Evolutionary conservation across 106 monocot genomes (phyloP).

Genomic region (Chionographis japonica): DNA sequence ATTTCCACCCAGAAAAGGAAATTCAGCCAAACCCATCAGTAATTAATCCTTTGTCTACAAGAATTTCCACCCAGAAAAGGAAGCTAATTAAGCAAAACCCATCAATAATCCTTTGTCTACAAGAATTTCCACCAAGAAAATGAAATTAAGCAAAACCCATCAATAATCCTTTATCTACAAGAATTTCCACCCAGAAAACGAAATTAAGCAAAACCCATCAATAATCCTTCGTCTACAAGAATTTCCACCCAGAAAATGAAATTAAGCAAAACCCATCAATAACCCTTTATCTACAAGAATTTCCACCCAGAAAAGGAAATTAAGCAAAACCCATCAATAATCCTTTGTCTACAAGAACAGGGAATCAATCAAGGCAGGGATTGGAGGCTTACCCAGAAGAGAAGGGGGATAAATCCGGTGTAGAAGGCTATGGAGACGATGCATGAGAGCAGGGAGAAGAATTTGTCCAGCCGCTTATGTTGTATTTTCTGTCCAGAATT

Average conservation of each 20-base stretch:
- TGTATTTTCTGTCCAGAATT: slow-evolving; percentile 37
- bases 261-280: background rate
- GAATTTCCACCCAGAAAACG: slow-evolving; percentile 3
- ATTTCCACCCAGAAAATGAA: too few species aligned
- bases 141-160: too few species aligned
- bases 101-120: slow-evolving; percentile 46
- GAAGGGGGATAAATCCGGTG: slow-evolving; percentile 83
- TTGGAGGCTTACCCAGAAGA: slow-evolving; percentile 73
- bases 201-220: background rate
- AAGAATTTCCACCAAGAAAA: slow-evolving; percentile 4
- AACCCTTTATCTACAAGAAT: background rate
- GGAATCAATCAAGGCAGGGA: background rate
- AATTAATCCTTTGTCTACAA: slow-evolving; percentile 27
- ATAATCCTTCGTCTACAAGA: slow-evolving; percentile 33
- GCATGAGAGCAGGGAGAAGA: slow-evolving; percentile 82
- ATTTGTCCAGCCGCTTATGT: slow-evolving; percentile 40
- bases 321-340: too few species aligned
- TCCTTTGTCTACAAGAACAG: too few species aligned
- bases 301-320: too few species aligned
- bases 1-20: slow-evolving; percentile 1
- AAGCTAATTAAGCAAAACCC: slow-evolving; percentile 2
- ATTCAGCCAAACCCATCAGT: slow-evolving; percentile 1
- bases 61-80: slow-evolving; percentile 3
- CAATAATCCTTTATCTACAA: too few species aligned
- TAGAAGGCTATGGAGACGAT: slow-evolving; percentile 95